Base-by-base conservation (phyloP, 129 eudicot genomes). In the Lactuca saligna region DNA sequence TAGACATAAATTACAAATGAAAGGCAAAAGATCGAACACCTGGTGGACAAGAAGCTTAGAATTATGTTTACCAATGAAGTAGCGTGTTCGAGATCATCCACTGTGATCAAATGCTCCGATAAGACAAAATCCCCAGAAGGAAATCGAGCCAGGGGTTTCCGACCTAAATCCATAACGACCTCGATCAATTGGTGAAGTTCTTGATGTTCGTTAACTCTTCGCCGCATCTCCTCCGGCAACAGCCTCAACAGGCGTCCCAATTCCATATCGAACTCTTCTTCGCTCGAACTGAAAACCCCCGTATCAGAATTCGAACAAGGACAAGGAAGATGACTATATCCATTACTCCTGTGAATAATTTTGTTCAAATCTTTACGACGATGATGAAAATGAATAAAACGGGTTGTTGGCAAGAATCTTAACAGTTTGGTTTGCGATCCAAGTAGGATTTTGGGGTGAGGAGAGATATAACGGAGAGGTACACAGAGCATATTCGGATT, bases 151-250 rank as follows among this genome's bases (percentile, higher is more conserved):
- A 92, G 64, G 4, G 98, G 98, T 70, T 81, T 88, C 15, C 98
- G 83, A 50, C 98, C 98, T 69, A 92, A 82, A 65, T 92, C 98
- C 91, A 92, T 80, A 63, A 92, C 98, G 57, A 92, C 95, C 73
- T 92, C 98, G 68, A 88, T 88, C 81, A 92, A 68, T 3, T 86
- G 82, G 9, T 63, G 81, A 59, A 72, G 83, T 66, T 92, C 95
- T 62, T 80, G 74, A 73, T 92, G 98, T 39, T 84, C 89, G 64
- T 69, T 81, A 44, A 79, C 75, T 67, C 77, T 81, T 56, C 82
- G 77, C 73, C 86, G 79, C 96, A 88, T 92, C 66, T 88, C 96
- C 81, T 84, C 95, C 76, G 98, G 96, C 75, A 89, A 75, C 38
- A 92, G 61, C 10, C 82, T 79, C 82, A 92, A 70, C 67, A 92